Base-by-base conservation (phyloP, 345 rosid genomes). In the Populus pruinosa region DNA sequence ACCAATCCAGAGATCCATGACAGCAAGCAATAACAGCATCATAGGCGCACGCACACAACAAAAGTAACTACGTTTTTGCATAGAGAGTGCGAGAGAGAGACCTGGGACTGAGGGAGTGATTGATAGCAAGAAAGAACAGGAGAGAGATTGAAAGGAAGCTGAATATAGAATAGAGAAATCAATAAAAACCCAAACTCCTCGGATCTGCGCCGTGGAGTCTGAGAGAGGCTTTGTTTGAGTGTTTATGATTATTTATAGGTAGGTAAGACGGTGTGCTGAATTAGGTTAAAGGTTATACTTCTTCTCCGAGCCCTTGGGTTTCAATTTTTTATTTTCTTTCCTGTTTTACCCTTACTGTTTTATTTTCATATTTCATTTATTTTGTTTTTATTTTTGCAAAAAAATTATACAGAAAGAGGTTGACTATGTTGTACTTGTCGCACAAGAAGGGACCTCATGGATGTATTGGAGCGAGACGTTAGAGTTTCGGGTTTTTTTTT, bases 131-230 rank as follows among this genome's bases (percentile, higher is more conserved):
- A 79, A n/a, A 74, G 64, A 38, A 59, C 76, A 73, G 44, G 73
- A 36, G 23, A 59, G 47, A 53, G 68, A 31, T 21, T 47, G 36
- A 55, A 25, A 29, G 69, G 62, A 49, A 61, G 49, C 29, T 61
- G 72, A 66, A 75, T 79, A 78, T 47, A 63, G 63, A 66, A 47
- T 70, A 76, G 71, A 84, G 86, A 87, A 82, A 86, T 86, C 11
- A 21, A 63, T 43, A 11, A 10, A 36, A 23, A 61, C 85, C 90
- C 92, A 88, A 90, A 90, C 98, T 93, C 94, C 92, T 90, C 90
- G 91, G 98, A 91, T 91, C 94, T 91, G 88, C 88, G 87, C 93
- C 93, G 91, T 86, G 93, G 94, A 91, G 98, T 86, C 67, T 78
- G 70, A 29, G 59, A 5, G 70, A 12, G 72, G 20, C n/a, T 9